Evolutionary conservation across 1,284 basidiomycete genomes (phyloP).

Genomic region (Entoloma clypeatum): DNA sequence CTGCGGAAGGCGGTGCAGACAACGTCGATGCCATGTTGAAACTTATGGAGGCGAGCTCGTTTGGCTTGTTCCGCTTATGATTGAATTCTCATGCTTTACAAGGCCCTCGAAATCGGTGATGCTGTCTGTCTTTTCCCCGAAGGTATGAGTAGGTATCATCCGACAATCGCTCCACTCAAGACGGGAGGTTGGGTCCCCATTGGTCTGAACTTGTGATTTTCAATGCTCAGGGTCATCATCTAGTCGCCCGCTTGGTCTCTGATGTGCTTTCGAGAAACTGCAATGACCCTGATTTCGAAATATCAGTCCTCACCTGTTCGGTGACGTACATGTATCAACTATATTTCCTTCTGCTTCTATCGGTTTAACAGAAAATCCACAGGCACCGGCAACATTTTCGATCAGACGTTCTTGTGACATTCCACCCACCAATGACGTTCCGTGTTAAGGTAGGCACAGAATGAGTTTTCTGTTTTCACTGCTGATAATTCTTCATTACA

Average conservation of each 20-base stretch:
- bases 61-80: constrained; percentile 1
- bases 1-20: constrained; percentile 48
- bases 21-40: constrained; percentile 66
- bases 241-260: constrained; percentile 77
- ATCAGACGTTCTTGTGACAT: constrained; percentile 81
- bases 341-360: constrained; percentile 5
- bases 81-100: constrained; percentile 5
- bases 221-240: constrained; percentile 6
- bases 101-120: constrained; percentile 76
- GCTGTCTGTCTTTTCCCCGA: constrained; percentile 82
- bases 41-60: constrained; percentile 54
- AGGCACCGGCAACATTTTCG: constrained; percentile 74
- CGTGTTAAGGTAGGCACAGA: constrained; percentile 56
- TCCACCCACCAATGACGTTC: constrained; percentile 70
- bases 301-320: constrained; percentile 73
- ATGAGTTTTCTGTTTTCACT: background rate
- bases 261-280: constrained; percentile 72
- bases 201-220: constrained; percentile 3
- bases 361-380: constrained; percentile 5
- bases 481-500: constrained; percentile 25
- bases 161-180: constrained; percentile 77
- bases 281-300: constrained; percentile 63
- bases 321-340: constrained; percentile 76
- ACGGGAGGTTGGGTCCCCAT: constrained; percentile 60
- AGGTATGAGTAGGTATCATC: constrained; percentile 79